A percentile compares a stretch with the other conserved stretches of the same genome.
These are phyloP conservation scores for Wickerhamomyces strasburgensis DNA, from an alignment of 805 yeast species.

Conservation along the genomic window DNA sequence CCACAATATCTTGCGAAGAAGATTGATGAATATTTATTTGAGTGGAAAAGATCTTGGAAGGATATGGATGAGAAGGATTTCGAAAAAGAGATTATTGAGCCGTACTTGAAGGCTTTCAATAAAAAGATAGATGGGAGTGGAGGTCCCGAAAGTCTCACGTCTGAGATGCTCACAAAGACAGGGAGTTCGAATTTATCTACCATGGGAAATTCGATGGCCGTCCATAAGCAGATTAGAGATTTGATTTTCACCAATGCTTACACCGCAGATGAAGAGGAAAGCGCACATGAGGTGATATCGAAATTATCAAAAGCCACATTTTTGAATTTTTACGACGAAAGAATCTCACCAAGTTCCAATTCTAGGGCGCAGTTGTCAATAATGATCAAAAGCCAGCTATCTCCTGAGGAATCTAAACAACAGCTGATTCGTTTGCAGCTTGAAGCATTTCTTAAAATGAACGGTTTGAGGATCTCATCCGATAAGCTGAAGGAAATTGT, in stretches of 20 bases:
- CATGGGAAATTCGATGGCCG: constrained; percentile 26
- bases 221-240: constrained; percentile 37
- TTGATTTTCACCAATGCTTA: constrained; percentile 14
- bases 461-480: constrained; percentile 42
- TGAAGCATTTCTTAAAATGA: constrained; percentile 39
- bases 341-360: constrained; percentile 33
- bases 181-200: constrained; percentile 27
- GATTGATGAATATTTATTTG: constrained; percentile 43
- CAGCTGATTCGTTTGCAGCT: constrained; percentile 35
- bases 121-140: constrained; percentile 18
- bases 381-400: constrained; percentile 34
- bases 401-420: constrained; percentile 32
- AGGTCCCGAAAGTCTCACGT: constrained; percentile 32
- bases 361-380: constrained; percentile 35
- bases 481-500: constrained; percentile 36
- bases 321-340: constrained; percentile 29
- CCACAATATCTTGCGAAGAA: constrained; percentile 38
- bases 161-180: constrained; percentile 31
- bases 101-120: constrained; percentile 30
- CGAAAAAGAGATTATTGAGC: constrained; percentile 27
- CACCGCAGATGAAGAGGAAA: constrained; percentile 22
- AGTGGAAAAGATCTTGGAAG: constrained; percentile 33
- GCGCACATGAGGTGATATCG: constrained; percentile 29
- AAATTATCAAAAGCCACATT: constrained; percentile 31
- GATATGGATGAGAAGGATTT: constrained; percentile 34